Evolutionary conservation across 2,329 filamentous ascomycete genomes (phyloP).

Genomic region (Sphaceloma murrayae): DNA sequence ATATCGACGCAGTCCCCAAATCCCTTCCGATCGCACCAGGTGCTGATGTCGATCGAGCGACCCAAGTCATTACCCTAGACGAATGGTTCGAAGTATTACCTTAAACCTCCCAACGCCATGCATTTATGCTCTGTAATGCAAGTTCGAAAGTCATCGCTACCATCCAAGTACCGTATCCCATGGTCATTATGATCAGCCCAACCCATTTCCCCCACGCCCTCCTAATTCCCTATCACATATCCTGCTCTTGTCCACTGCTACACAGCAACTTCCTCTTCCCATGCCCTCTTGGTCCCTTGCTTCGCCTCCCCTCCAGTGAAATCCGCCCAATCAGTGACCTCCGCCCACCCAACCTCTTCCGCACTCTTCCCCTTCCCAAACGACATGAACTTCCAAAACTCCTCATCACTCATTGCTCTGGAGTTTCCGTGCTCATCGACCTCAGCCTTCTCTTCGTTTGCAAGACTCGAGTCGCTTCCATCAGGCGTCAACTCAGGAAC

Average conservation of each 20-base stretch:
- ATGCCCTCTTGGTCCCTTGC: constrained; percentile 6
- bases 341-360: not conserved
- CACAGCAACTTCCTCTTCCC: constrained; percentile 17
- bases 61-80: constrained; percentile 1
- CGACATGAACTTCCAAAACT: constrained; percentile 8
- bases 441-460: not conserved
- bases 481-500: constrained; percentile 15
- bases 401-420: constrained; percentile 3
- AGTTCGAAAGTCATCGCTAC: constrained; percentile 5
- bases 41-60: too few species aligned
- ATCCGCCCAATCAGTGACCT: constrained; percentile 5
- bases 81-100: not conserved
- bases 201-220: too few species aligned
- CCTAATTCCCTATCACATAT: not conserved
- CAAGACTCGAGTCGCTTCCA: constrained; percentile 1
- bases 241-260: not conserved
- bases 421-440: not conserved
- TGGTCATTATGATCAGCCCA: too few species aligned
- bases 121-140: not conserved
- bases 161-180: constrained; percentile 6
- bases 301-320: constrained; percentile 1
- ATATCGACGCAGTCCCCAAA: too few species aligned
- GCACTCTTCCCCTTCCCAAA: constrained; percentile 4
- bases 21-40: too few species aligned
- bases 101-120: constrained; percentile 1